Base-by-base conservation (phyloP, 2,329 filamentous ascomycete species). In the Botrytis pseudocinerea region DNA sequence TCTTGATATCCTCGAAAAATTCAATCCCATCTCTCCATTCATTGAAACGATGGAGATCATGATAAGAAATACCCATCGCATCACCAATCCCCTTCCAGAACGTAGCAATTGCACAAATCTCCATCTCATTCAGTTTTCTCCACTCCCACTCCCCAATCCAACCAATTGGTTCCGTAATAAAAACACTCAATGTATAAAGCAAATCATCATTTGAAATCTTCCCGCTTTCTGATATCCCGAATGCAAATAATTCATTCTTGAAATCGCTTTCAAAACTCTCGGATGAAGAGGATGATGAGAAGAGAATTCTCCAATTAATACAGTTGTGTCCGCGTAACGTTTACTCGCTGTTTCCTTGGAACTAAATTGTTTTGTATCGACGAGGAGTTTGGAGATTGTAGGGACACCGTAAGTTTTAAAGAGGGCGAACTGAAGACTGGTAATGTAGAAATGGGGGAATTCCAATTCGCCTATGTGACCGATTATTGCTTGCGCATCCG, bases 21-120 rank as follows among this genome's bases (percentile, higher is more conserved):
- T 87, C 86, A 42, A 88, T 79, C 44, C 86, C 86, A 76, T 88
- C 84, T 3, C 74, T 77, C 86, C 86, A 89, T 16, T 81, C 28
- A 16, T 46, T n/a, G 35, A 32, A 40, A 16, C 4, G 18, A 5
- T 18, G 9, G 10, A 48, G 51, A 9, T 6, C 25, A 4, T n/a
- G 8, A 76, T 87, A 88, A 65, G 84, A 80, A 74, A 94, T 92
- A 0, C 85, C 86, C 88, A 94, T 91, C 70, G 88, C 87, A 77
- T 93, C 90, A 22, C 92, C 92, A 25, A 93, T 82, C 70, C 85
- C 85, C 81, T 92, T 92, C 92, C 91, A 94, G 78, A 92, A 89
- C 0, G 88, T 89, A 25, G 88, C 90, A 44, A 91, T 81, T 0
- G 91, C 92, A 75, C 90, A 92, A 16, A 84, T 80, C 81, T 95